Conservation (phyloP, 371 early-diverging fungal genomes). For the Lichtheimia ramosa region DNA sequence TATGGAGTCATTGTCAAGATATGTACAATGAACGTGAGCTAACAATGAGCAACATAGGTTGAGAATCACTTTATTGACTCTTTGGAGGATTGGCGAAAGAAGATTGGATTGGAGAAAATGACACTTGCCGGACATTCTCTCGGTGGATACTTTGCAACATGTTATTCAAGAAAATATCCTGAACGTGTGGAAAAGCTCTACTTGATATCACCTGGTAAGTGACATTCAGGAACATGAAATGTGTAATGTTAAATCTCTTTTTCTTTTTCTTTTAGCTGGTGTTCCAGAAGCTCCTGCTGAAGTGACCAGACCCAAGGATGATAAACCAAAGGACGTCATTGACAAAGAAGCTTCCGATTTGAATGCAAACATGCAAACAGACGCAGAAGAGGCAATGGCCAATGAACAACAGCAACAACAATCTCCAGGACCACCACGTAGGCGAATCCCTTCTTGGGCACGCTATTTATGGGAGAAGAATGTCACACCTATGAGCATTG, state of each 20-base stretch:
- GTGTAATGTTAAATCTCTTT: neutral
- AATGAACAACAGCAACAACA: neutral
- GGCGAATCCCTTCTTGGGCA: slow-evolving; percentile 48
- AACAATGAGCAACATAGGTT: slow-evolving; percentile 31
- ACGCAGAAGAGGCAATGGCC: slow-evolving; percentile 20
- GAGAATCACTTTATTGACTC: slow-evolving; percentile 91
- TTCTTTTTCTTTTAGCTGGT: slow-evolving; percentile 39
- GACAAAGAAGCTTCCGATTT: slow-evolving; percentile 36
- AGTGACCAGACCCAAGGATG: slow-evolving; percentile 10
- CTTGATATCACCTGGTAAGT: slow-evolving; percentile 80
- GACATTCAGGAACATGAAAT: neutral
- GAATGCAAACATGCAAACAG: slow-evolving; percentile 28
- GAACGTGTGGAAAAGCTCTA: slow-evolving; percentile 87
- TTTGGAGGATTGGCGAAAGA: slow-evolving; percentile 87
- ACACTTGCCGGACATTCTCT: slow-evolving; percentile 83
- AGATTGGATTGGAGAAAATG: slow-evolving; percentile 79
- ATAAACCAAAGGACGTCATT: slow-evolving; percentile 29
- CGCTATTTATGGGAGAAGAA: slow-evolving; percentile 74
- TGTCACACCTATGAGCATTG: slow-evolving; percentile 81
- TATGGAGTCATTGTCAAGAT: neutral
- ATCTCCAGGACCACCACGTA: slow-evolving; percentile 13
- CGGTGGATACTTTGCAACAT: slow-evolving; percentile 86
- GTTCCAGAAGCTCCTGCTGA: slow-evolving; percentile 53
- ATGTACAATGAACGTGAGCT: slow-evolving; percentile 12
- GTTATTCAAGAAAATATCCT: slow-evolving; percentile 89